Evolutionary conservation across 495 filamentous ascomycete species (phyloP).

Genomic region (Beverwykella pulmonaria): DNA sequence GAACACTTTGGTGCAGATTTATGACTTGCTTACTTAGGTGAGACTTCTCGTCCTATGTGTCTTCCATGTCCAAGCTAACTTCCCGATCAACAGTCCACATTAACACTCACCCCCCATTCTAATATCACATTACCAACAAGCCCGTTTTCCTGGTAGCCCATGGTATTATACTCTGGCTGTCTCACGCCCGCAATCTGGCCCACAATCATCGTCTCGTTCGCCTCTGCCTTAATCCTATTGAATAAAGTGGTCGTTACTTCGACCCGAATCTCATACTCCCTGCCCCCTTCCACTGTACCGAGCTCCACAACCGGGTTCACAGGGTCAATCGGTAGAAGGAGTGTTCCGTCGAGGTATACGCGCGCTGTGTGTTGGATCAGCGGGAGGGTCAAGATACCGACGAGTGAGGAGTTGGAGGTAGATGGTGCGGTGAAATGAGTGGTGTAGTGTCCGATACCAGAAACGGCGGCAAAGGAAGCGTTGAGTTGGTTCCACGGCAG

Average conservation of each 20-base stretch:
- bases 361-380: conserved; percentile 30
- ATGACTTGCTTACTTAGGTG: too few species aligned
- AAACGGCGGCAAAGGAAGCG: conserved; percentile 14
- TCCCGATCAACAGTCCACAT: conserved; percentile 3
- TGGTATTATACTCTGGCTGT: conserved; percentile 9
- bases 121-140: conserved; percentile 22
- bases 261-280: conserved; percentile 18
- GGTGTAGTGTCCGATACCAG: conserved; percentile 33
- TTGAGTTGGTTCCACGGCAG: conserved; percentile 29
- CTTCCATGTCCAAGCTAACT: too few species aligned
- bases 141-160: conserved; percentile 26
- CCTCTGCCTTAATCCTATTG: conserved; percentile 22
- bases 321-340: conserved; percentile 33
- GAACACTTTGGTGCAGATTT: too few species aligned
- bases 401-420: conserved; percentile 2
- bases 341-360: conserved; percentile 25
- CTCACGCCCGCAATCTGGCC: background rate
- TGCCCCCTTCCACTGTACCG: background rate
- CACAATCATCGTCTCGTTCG: conserved; percentile 7
- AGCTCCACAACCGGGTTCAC: conserved; percentile 25
- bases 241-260: conserved; percentile 36
- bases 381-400: conserved; percentile 29
- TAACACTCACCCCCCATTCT: background rate
- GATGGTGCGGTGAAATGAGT: conserved; percentile 28
- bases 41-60: too few species aligned